Base-by-base conservation (phyloP, 371 early-diverging fungal species). In the Fennellomyces sp. region DNA sequence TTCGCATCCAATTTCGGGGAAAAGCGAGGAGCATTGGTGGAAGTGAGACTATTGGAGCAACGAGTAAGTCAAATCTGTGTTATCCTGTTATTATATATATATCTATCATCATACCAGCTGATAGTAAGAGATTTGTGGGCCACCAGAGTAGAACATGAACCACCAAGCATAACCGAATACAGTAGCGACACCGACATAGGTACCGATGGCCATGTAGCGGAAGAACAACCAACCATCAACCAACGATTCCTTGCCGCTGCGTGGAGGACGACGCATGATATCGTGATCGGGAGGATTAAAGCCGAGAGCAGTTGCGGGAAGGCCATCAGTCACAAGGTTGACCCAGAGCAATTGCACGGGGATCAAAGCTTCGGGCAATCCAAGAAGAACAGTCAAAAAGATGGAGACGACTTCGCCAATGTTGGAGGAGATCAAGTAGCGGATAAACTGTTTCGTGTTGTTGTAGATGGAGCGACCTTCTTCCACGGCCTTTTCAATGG, bases 341-440 rank as follows among this genome's bases (percentile, higher is more conserved):
- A 97, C 97, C 97, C 97, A 98, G 60, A 99, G 80, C 13, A 99
- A 79, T 75, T 98, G 98, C 23, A 97, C 97, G 48, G 99, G 97
- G 60, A 95, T 95, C 65, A 99, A 78, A 2, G 97, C 97, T 78
- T 97, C 97, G 26, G 97, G 97, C 87, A 97, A 88, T 26, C 96
- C 96, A 45, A 97, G 83, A 15, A 97, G 71, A 27, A 95, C 96
- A 2, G 97, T 96, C 72, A 99, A 80, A 74, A 97, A 96, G 69
- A 99, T 96, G 33, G 88, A 77, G 19, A 88, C 77, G 23, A 95
- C 94, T 47, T 91, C 96, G 15, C 92, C 86, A 64, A 96, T 86
- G 80, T 97, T 97, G 65, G 96, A 94, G 2, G 97, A 91, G 26
- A 98, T 88, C 80, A 97, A 93, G 68, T 97, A 97, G 19, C 95